Conservation (phyloP, 2,329 filamentous ascomycete species). For the Sporothrix inflata region DNA sequence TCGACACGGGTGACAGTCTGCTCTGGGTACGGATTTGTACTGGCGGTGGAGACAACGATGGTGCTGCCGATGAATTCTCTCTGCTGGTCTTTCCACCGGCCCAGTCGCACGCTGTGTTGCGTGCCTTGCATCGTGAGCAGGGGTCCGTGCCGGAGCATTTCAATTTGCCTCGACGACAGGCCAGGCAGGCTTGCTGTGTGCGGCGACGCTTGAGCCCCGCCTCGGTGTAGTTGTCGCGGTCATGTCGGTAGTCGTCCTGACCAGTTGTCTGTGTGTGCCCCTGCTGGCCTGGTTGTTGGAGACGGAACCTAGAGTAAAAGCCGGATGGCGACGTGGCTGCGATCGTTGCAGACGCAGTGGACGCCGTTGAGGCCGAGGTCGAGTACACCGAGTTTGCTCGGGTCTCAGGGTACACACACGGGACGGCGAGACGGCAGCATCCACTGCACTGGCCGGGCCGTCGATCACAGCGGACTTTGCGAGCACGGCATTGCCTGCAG, state of each 20-base stretch:
- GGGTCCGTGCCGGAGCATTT: conserved; percentile 43
- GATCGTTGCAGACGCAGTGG: neutral
- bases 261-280: neutral
- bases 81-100: neutral
- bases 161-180: conserved; percentile 43
- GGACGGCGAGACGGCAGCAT: neutral
- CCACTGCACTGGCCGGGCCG: conserved; percentile 23
- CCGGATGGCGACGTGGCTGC: neutral
- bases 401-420: neutral
- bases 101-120: neutral
- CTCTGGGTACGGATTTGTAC: neutral
- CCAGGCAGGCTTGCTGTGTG: conserved; percentile 38
- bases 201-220: conserved; percentile 39
- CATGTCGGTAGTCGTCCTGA: neutral
- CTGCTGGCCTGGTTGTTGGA: neutral
- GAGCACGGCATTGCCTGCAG: conserved; percentile 23
- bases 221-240: conserved; percentile 34
- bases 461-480: conserved; percentile 39
- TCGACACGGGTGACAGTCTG: neutral
- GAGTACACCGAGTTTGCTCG: neutral
- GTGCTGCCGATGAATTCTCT: neutral
- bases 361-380: neutral
- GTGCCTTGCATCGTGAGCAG: conserved; percentile 40
- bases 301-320: conserved; percentile 3
- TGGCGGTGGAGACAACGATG: neutral